Conservation (phyloP, 2,329 filamentous ascomycete genomes). For the Diaporthe destruens region DNA sequence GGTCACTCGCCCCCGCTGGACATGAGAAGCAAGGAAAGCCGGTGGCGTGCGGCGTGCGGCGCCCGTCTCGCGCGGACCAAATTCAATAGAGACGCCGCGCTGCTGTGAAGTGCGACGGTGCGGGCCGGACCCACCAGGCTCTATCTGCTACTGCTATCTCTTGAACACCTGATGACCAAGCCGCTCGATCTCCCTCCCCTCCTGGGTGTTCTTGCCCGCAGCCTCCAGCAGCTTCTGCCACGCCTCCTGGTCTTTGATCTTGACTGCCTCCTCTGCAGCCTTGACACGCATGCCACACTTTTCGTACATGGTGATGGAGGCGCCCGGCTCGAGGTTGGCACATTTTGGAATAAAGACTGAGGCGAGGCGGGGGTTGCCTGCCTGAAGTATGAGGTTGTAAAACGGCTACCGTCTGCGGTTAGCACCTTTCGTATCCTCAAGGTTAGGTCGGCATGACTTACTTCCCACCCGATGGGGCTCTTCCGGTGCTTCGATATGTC, state of each 20-base stretch:
- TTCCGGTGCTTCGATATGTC: slow-evolving; percentile 84
- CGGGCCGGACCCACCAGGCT: neutral
- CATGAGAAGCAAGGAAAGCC: neutral
- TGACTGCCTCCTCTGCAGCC: slow-evolving; percentile 92
- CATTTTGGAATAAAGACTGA: slow-evolving; percentile 90
- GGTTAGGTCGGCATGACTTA: slow-evolving; percentile 57
- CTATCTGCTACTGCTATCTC: slow-evolving; percentile 49
- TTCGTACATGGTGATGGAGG: slow-evolving; percentile 91
- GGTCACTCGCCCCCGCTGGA: too few relatives aligned
- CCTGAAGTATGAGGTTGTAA: slow-evolving; percentile 88
- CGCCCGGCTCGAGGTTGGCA: slow-evolving; percentile 74
- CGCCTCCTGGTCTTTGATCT: slow-evolving; percentile 81
- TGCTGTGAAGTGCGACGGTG: neutral
- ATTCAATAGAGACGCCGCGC: neutral
- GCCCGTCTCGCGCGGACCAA: neutral
- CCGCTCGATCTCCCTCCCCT: slow-evolving; percentile 84
- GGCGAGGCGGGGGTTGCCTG: slow-evolving; percentile 90
- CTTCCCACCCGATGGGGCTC: slow-evolving; percentile 96
- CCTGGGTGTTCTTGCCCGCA: slow-evolving; percentile 75
- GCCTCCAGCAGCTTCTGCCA: slow-evolving; percentile 80
- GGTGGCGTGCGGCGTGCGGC: neutral
- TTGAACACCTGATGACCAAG: slow-evolving; percentile 73
- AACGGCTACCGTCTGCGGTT: slow-evolving; percentile 72
- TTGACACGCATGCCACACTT: slow-evolving; percentile 92
- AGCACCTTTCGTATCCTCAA: slow-evolving; percentile 6